Base-by-base conservation (phyloP, 352 stramenopile species). In the Pythium brachiatum region DNA sequence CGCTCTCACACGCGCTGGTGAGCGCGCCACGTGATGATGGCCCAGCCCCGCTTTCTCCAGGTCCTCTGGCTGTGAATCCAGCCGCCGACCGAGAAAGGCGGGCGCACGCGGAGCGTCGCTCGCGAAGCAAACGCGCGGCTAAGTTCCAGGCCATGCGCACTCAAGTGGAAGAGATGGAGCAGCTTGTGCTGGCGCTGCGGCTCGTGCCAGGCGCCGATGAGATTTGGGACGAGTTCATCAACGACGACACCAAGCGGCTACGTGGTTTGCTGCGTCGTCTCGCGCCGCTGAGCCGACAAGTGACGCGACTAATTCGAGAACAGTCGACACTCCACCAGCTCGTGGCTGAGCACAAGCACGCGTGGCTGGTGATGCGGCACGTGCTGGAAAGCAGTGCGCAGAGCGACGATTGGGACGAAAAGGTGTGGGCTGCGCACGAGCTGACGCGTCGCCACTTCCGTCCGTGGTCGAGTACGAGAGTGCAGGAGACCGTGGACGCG, bases 191-290 rank as follows among this genome's bases (percentile, higher is more conserved):
- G 34, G 31, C 52, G 29, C 51, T 60, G n/a, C 59, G 26, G 8
- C 16, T 60, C 3, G n/a, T 66, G 7, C 20, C 29, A 7, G 39
- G 60, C 21, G 51, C n/a, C 0, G 59, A 66, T 15, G 27, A 26
- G 23, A 41, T 39, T 18, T 54, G 52, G 50, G 58, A 66, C 29
- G 51, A 46, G n/a, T 59, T 41, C 41, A 8, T 66, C 18, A 39
- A 54, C 29, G 59, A 36, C 27, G 59, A 66, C 29, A 25, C 39
- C 1, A 54, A 60, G 50, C 38, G 26, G 26, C 27, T 60, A 3
- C 50, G 59, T 12, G 29, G 20, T 1, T 15, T 48, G 2, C n/a
- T 66, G 8, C 48, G 50, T 2, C 27, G 27, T 5, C 29, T 55
- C 15, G 13, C 5, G 34, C 39, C 38, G 6, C 25, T 31, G 29